Base-by-base conservation (phyloP, 208 protist species). In the Acanthamoeba lenticulata region DNA sequence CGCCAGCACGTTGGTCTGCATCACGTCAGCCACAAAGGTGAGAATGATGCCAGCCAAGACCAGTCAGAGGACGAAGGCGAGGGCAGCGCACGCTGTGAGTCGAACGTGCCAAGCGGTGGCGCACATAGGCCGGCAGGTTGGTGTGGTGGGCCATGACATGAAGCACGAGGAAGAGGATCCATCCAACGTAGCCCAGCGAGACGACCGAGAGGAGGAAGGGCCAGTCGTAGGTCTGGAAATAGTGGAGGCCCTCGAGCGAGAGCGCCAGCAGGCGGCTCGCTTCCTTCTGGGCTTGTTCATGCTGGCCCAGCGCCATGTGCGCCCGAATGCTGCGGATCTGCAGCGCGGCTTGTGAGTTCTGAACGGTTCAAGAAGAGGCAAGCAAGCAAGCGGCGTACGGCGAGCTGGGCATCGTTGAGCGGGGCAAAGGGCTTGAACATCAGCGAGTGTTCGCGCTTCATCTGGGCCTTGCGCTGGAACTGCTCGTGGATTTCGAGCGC, bases 211-310 rank as follows among this genome's bases (percentile, higher is more conserved):
- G 90, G 0, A 97, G 67, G 32, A 97, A 95, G 15, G 89, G 85
- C 74, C 96, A 83, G 52, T 97, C 96, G 90, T 97, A 97, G 0
- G 95, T 97, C 86, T 97, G 96, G 69, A 95, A 96, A 67, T 97
- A 97, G 79, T 95, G 90, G 38, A 96, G 93, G 15, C 94, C 96
- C 21, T 94, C 34, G 32, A 96, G 47, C 67, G 89, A 89, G 0
- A 95, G 45, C 2, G 65, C 44, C 11, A 97, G 95, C 2, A 97
- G 44, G 15, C 62, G 13, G 27, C 44, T 29, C 47, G 92, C 92
- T 0, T 47, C 7, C 32, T 91, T n/a, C 55, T 96, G 85, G 34
- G 95, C 95, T 29, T 96, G 94, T 2, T 93, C 89, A 38, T 95
- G 89, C 42, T 94, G 27, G 21, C 21, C 45, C 0, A 7, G n/a